Base-by-base conservation (phyloP, 208 protist species). In the Wallacemonas sp. region DNA sequence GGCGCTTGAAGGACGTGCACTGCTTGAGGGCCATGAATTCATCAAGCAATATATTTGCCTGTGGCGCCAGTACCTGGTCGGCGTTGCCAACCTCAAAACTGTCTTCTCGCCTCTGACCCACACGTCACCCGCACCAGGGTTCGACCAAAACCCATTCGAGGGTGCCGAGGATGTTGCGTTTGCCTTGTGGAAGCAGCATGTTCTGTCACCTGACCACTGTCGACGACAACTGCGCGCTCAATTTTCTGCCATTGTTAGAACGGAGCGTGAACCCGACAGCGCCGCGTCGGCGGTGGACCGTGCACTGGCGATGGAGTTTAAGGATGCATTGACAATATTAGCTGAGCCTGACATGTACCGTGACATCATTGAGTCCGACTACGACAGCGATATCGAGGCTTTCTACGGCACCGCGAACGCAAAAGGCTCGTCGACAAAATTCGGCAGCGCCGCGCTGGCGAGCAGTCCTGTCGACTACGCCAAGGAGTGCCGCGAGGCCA, bases 291-390 rank as follows among this genome's bases (percentile, higher is more conserved):
- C n/a, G n/a, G n/a, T n/a, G n/a, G n/a, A n/a, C n/a, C n/a, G 14
- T 41, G 61, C 54, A 2, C 63, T 77, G 12, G 71, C 54, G 1
- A 45, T 65, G 1, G 75, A 81, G 41, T 65, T 86, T 23, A 82
- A 79, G 57, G 76, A 82, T 25, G 71, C 77, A 7, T 49, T 86
- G 20, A 70, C 70, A 12, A 82, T 86, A 68, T 67, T 86, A 1
- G 69, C 72, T 7, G 72, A 81, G 32, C 62, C 45, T n/a, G 72
- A 49, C 5, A 66, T 75, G n/a, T 86, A 86, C 48, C 44, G 49
- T 22, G 66, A 12, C 22, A 63, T 86, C 5, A 50, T 86, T 7
- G 80, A 86, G 59, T 38, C 32, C 1, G 61, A 63, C 26, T 86
- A 82, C 62, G 57, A 77, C 23, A 39, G 52, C 3, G 66, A 82